Percentiles rank a stretch among this genome's conserved stretches.
Evolutionary conservation across 768 basidiomycete species (phyloP).

Genomic region (Fibroporia radiculosa): DNA sequence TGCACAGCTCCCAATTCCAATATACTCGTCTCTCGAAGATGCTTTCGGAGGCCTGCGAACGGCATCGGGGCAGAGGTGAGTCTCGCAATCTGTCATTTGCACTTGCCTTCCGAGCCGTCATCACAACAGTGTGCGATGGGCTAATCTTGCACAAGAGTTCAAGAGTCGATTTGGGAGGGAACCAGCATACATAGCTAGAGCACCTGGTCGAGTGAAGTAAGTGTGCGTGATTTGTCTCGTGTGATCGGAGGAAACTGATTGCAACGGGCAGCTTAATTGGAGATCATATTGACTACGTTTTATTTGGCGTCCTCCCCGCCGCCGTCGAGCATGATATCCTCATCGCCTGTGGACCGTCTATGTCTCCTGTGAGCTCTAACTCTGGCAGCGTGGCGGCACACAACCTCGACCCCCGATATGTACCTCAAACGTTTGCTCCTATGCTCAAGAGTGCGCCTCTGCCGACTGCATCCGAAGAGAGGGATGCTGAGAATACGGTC

Average conservation of each 20-base stretch:
- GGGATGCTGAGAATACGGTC: slow-evolving; percentile 26
- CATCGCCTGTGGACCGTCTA: slow-evolving; percentile 55
- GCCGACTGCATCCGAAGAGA: slow-evolving; percentile 23
- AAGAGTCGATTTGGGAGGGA: slow-evolving; percentile 53
- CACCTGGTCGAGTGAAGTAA: slow-evolving; percentile 79
- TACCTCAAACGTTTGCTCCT: slow-evolving; percentile 52
- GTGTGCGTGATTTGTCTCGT: background rate
- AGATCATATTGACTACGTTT: slow-evolving; percentile 78
- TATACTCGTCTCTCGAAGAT: slow-evolving; percentile 50
- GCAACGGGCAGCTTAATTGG: slow-evolving; percentile 32
- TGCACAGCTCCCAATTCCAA: slow-evolving; percentile 49
- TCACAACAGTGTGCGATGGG: slow-evolving; percentile 42
- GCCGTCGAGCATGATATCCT: slow-evolving; percentile 81
- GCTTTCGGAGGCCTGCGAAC: slow-evolving; percentile 47
- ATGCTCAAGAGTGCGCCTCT: slow-evolving; percentile 21
- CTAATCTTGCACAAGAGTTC: slow-evolving; percentile 54
- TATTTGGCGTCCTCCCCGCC: slow-evolving; percentile 81
- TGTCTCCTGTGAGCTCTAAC: slow-evolving; percentile 13
- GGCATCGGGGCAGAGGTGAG: slow-evolving; percentile 45
- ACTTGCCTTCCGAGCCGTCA: no score
- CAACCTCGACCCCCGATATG: slow-evolving; percentile 56
- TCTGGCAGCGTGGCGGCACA: slow-evolving; percentile 55
- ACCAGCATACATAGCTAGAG: slow-evolving; percentile 65
- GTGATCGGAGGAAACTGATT: background rate
- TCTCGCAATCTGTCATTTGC: background rate